phyloP scores from a whole-genome alignment of 2,329 filamentous ascomycete genomes.

The Claviceps sp. region DNA sequence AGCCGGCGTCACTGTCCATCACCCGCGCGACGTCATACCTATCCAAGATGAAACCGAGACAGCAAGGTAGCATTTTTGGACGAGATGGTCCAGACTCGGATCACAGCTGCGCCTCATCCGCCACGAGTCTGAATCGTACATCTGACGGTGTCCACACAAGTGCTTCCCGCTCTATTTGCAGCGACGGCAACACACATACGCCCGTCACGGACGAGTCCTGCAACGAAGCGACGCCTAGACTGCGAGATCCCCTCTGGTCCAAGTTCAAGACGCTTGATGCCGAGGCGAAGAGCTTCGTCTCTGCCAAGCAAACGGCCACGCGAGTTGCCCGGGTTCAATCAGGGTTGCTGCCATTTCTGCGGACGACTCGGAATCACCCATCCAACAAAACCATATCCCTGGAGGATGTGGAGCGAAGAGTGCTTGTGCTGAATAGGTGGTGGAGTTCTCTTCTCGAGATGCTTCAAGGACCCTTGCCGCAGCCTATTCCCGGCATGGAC shows the following conservation, averaged over 20 bases:
- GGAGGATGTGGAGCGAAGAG: slow-evolving; percentile 70
- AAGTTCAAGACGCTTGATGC: slow-evolving; percentile 40
- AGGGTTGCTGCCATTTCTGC: slow-evolving; percentile 63
- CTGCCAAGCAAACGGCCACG: slow-evolving; percentile 53
- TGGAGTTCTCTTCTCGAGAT: slow-evolving; percentile 75
- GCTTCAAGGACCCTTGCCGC: slow-evolving; percentile 52
- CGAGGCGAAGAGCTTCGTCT: slow-evolving; percentile 44
- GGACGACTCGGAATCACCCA: slow-evolving; percentile 52
- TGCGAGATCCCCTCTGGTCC: slow-evolving; percentile 41
- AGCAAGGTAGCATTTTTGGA: slow-evolving; percentile 27
- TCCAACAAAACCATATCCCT: slow-evolving; percentile 52
- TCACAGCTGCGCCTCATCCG: slow-evolving; percentile 33
- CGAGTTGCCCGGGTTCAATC: slow-evolving; percentile 65
- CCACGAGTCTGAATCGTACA: slow-evolving; percentile 30
- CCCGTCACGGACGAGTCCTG: slow-evolving; percentile 31
- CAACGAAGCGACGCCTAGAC: slow-evolving; percentile 27
- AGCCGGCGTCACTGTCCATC: slow-evolving; percentile 24
- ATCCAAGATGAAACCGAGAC: slow-evolving; percentile 34
- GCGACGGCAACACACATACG: slow-evolving; percentile 24
- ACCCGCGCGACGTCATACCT: slow-evolving; percentile 35
- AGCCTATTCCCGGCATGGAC: slow-evolving; percentile 73
- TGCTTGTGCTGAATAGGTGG: slow-evolving; percentile 77
- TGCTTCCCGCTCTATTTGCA: slow-evolving; percentile 25
- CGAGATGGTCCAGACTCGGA: slow-evolving; percentile 24
- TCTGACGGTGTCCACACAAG: slow-evolving; percentile 22